Percentiles rank a stretch among this genome's conserved stretches.
These are phyloP conservation scores for Penicillium hordei DNA, from an alignment of 2,329 filamentous ascomycete species.

Conservation along the genomic window DNA sequence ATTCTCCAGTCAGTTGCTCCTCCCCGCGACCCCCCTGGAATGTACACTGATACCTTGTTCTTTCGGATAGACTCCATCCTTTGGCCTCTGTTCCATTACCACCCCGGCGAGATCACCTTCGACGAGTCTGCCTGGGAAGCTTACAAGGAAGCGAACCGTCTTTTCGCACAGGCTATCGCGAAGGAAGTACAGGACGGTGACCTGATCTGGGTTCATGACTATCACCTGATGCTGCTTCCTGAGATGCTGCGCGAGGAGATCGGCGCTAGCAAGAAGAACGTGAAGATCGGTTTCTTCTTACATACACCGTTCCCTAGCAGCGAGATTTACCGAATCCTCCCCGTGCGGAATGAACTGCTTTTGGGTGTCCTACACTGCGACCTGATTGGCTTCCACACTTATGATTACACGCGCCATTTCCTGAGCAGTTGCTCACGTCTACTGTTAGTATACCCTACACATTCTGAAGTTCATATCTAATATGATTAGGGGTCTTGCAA, in stretches of 20 bases:
- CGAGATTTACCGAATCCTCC: constrained; percentile 94
- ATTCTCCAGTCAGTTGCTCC: constrained; percentile 73
- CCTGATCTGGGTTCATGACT: constrained; percentile 97
- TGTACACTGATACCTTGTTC: constrained; percentile 12
- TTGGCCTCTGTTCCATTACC: constrained; percentile 98
- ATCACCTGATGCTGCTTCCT: constrained; percentile 95
- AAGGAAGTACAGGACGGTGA: constrained; percentile 90
- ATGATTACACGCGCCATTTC: constrained; percentile 98
- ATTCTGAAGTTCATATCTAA: constrained; percentile 6
- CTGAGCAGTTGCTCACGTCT: constrained; percentile 95
- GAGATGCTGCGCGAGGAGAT: constrained; percentile 93
- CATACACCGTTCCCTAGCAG: constrained; percentile 97
- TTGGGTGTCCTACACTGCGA: constrained; percentile 89
- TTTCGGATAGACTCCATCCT: constrained; percentile 76
- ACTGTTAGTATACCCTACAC: constrained; percentile 55
- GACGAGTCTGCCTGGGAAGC: constrained; percentile 93
- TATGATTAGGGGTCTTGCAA: constrained; percentile 50
- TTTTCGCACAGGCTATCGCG: constrained; percentile 85
- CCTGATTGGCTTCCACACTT: constrained; percentile 96
- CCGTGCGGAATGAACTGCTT: constrained; percentile 85
- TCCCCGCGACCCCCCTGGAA: not conserved
- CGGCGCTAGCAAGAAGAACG: constrained; percentile 75
- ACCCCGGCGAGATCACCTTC: constrained; percentile 96
- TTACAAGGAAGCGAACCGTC: constrained; percentile 86
- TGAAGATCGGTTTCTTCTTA: constrained; percentile 97